A percentile compares a stretch with the other conserved stretches of the same genome.
Conservation (phyloP, 495 filamentous ascomycete genomes). For the Neurospora terricola region DNA sequence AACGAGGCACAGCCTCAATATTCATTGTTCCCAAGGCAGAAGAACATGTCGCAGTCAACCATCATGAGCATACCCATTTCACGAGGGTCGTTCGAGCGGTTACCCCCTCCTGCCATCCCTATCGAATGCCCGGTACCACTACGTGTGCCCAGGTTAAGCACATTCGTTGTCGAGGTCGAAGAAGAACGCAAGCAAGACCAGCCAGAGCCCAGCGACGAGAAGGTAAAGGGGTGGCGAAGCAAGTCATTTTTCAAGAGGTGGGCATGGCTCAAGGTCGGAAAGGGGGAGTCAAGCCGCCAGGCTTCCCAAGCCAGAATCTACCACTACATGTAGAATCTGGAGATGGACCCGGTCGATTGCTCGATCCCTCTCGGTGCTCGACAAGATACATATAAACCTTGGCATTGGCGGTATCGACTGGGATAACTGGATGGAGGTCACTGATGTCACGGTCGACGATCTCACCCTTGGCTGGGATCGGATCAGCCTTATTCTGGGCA, state of each 20-base stretch:
- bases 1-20: neutral
- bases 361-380: neutral
- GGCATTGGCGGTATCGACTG: conserved; percentile 73
- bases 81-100: neutral
- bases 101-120: neutral
- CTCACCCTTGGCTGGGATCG: conserved; percentile 77
- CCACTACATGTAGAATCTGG: neutral
- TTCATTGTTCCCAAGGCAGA: neutral
- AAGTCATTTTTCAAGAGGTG: neutral
- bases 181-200: neutral
- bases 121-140: neutral
- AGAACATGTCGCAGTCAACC: neutral
- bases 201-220: neutral
- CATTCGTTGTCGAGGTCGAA: neutral
- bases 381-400: conserved; percentile 35
- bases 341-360: neutral
- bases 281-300: neutral
- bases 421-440: conserved; percentile 90
- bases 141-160: neutral
- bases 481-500: conserved; percentile 80
- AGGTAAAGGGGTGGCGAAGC: neutral
- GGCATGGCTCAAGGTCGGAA: neutral
- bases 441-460: conserved; percentile 86
- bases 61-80: neutral
- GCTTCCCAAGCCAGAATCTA: neutral